Base-by-base conservation (phyloP, 306 rosid species). In the Mucuna pruriens region DNA sequence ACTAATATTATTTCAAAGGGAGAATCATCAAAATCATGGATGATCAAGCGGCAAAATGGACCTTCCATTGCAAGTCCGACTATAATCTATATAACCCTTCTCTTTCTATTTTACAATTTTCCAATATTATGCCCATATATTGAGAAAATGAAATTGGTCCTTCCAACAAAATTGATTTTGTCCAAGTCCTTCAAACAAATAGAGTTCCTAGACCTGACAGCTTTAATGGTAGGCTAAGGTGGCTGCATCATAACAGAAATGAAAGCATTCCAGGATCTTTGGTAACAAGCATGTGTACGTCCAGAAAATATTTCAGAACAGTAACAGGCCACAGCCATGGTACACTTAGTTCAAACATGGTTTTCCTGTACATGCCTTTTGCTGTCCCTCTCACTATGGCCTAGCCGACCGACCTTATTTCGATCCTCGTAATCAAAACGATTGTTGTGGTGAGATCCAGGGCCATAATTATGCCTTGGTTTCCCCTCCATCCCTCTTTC, bases 321-420 rank as follows among this genome's bases (percentile, higher is more conserved):
- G 46, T 26, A 70, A 42, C 46, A 66, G 1, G 65, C 17, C 65
- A 11, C 29, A 15, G 44, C 68, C 44, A 25, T 45, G 51, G 46
- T 16, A 48, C 40, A 19, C 63, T 71, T 15, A 65, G 45, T 23
- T 88, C 90, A 91, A n/a, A 75, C 90, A 79, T 83, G 92, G 77
- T 89, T 92, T 85, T 91, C 97, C 49, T 88, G 97, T 6, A 55
- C 80, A 73, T 88, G 91, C 85, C 92, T 86, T 87, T 88, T 89
- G 85, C 71, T 84, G 46, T 92, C 97, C 87, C 94, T 89, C 79
- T 90, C 95, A 2, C 82, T 31, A 74, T 91, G 88, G 70, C 91
- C 83, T 69, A 80, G 81, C 42, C 91, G 89, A 39, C 86, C 51
- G 42, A 66, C 86, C 82, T 83, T 80, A 80, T 70, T 83, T 54